phyloP scores from a whole-genome alignment of 192 early-diverging fungal genomes.

The Umbelopsis sp. region DNA sequence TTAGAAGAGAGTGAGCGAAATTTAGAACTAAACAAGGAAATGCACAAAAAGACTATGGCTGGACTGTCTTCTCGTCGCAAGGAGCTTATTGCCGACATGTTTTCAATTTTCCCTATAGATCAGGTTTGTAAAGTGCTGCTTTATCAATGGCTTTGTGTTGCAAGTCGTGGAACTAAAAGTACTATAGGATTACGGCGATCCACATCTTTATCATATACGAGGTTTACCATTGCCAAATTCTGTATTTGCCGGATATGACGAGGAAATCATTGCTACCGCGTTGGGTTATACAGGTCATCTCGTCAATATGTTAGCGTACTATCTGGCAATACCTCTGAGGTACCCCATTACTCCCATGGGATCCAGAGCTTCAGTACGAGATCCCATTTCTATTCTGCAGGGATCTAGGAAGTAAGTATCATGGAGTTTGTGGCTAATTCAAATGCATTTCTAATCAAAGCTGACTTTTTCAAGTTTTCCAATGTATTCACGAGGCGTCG shows the following conservation, averaged over 20 bases:
- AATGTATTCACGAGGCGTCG: conserved; percentile 67
- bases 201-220: conserved; percentile 50
- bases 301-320: conserved; percentile 68
- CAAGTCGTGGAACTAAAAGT: conserved; percentile 23
- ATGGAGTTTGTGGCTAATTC: background rate
- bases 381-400: conserved; percentile 45
- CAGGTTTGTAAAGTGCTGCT: conserved; percentile 36
- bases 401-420: conserved; percentile 42
- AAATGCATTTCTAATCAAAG: background rate
- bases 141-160: background rate
- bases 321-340: conserved; percentile 67
- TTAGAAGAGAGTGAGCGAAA: conserved; percentile 27
- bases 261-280: conserved; percentile 68
- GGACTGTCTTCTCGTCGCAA: conserved; percentile 42
- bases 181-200: conserved; percentile 45
- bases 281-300: conserved; percentile 74
- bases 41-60: conserved; percentile 26
- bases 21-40: conserved; percentile 32
- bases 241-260: conserved; percentile 51
- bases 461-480: conserved; percentile 64
- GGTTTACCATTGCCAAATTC: conserved; percentile 61
- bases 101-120: conserved; percentile 62
- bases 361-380: conserved; percentile 66
- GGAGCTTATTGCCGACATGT: conserved; percentile 60
- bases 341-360: conserved; percentile 80